Percentiles rank a stretch among this genome's conserved stretches.
phyloP scores from a whole-genome alignment of 768 basidiomycete species.

The Psilocybe cubensis region DNA sequence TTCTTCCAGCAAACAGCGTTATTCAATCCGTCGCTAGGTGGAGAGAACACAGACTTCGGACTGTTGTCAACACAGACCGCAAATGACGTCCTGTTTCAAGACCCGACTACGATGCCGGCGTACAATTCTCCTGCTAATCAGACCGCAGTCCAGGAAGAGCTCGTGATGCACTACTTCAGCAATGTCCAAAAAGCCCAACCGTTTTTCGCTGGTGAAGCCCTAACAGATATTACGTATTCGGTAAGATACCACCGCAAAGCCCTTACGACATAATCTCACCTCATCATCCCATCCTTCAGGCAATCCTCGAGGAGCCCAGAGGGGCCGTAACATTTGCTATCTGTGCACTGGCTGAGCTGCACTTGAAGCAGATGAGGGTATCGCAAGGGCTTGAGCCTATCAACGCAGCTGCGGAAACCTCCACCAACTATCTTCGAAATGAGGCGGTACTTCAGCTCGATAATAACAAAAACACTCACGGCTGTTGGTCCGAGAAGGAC shows the following conservation, averaged over 20 bases:
- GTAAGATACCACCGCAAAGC: conserved; percentile 43
- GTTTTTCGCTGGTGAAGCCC: conserved; percentile 62
- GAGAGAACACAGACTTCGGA: conserved; percentile 17
- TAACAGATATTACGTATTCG: conserved; percentile 66
- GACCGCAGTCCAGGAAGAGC: conserved; percentile 52
- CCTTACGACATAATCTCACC: not conserved
- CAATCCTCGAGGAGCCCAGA: conserved; percentile 65
- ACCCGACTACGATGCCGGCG: conserved; percentile 8
- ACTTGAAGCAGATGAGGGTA: conserved; percentile 63
- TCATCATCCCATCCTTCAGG: conserved; percentile 32
- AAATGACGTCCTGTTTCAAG: conserved; percentile 9
- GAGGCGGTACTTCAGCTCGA: conserved; percentile 68
- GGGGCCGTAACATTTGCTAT: conserved; percentile 76
- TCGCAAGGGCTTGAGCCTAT: conserved; percentile 64
- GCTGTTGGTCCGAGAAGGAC: conserved; percentile 64
- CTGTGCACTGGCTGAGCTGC: conserved; percentile 76
- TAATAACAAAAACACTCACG: conserved; percentile 55
- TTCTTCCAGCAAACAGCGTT: conserved; percentile 29
- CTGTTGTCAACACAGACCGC: conserved; percentile 20
- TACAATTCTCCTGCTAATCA: conserved; percentile 35
- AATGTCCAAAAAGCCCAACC: conserved; percentile 70
- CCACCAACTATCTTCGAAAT: conserved; percentile 70
- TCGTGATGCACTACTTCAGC: conserved; percentile 77
- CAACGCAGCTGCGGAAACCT: conserved; percentile 53
- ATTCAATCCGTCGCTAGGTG: conserved; percentile 17